A percentile compares a stretch with the other conserved stretches of the same genome.
Evolutionary conservation across 2,329 filamentous ascomycete genomes (phyloP).

Genomic region (Trichoderma sp.): DNA sequence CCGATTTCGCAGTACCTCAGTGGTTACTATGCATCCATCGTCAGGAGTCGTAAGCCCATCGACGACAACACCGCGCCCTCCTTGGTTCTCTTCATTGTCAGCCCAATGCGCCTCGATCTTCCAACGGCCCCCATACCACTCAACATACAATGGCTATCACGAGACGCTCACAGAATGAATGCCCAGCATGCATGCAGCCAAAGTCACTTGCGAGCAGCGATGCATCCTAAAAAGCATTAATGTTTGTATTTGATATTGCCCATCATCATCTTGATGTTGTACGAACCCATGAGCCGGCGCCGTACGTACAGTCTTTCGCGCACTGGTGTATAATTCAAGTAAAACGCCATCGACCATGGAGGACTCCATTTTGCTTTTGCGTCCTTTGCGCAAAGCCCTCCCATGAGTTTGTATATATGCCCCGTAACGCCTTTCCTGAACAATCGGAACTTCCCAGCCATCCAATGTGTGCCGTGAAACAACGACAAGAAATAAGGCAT

Average conservation of each 20-base stretch:
- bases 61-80: not conserved
- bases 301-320: not conserved
- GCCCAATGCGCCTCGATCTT: not conserved
- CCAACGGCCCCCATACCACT: not conserved
- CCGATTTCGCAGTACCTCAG: not conserved
- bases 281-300: not conserved
- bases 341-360: constrained; percentile 9
- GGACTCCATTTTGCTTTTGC: not conserved
- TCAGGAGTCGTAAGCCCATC: not conserved
- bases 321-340: not conserved
- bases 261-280: not conserved
- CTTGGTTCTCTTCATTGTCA: not conserved
- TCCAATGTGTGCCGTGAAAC: constrained; percentile 6
- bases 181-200: not conserved
- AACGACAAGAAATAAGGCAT: not conserved
- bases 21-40: not conserved
- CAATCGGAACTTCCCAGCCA: not conserved
- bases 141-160: constrained; percentile 17
- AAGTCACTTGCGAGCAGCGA: not conserved
- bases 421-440: constrained; percentile 1
- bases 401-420: not conserved
- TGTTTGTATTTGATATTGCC: not conserved
- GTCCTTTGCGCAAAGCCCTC: not conserved
- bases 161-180: constrained; percentile 1
- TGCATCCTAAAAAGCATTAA: too few species aligned